phyloP scores from a whole-genome alignment of 495 filamentous ascomycete genomes.

The Penicillium nucicola region DNA sequence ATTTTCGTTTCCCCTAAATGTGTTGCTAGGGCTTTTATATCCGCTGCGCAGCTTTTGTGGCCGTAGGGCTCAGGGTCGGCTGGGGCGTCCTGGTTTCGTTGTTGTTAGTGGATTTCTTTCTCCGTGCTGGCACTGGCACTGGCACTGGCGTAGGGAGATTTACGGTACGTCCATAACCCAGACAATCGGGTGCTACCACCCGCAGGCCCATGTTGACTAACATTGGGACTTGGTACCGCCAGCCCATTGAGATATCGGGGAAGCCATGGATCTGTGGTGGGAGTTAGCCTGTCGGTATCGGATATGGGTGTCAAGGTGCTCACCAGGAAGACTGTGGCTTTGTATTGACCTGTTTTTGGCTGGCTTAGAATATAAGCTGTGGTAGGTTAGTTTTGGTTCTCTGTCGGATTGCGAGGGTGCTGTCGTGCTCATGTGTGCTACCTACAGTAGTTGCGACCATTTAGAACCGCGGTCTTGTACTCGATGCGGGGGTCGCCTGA shows the following conservation, averaged over 20 bases:
- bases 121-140: background rate
- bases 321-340: constrained; percentile 66
- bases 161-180: constrained; percentile 75
- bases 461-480: constrained; percentile 57
- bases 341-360: constrained; percentile 48
- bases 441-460: constrained; percentile 62
- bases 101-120: background rate
- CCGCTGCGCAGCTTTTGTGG: constrained; percentile 65
- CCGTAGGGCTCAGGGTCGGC: constrained; percentile 56
- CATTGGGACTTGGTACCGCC: constrained; percentile 81
- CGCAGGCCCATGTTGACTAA: constrained; percentile 64
- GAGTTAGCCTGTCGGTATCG: constrained; percentile 1
- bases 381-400: background rate
- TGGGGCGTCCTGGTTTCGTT: constrained; percentile 52
- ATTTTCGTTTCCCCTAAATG: constrained; percentile 57
- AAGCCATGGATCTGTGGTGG: constrained; percentile 57
- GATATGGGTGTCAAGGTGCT: constrained; percentile 1
- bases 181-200: constrained; percentile 74
- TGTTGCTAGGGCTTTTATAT: constrained; percentile 62
- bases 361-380: constrained; percentile 59
- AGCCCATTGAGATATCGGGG: constrained; percentile 67
- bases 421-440: background rate
- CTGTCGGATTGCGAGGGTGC: background rate
- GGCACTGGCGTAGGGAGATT: background rate
- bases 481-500: constrained; percentile 58